These are phyloP conservation scores for Lotmaria passim DNA, from an alignment of 208 protist species.

Conservation along the genomic window DNA sequence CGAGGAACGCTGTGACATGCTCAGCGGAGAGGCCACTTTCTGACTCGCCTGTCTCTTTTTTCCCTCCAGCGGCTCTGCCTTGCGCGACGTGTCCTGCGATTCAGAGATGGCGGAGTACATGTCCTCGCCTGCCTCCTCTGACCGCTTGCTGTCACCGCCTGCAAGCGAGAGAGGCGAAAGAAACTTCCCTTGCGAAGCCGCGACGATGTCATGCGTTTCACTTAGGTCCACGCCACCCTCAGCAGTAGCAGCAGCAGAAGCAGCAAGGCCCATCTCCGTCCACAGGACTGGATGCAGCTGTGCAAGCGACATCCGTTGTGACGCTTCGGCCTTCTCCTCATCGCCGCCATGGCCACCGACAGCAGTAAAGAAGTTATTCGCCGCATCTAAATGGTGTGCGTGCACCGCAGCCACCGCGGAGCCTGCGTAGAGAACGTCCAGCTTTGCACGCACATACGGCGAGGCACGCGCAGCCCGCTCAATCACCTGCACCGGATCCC, in stretches of 20 bases:
- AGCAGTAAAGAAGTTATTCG: slow-evolving; percentile 2
- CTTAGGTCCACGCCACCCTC: not conserved
- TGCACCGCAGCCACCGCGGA: slow-evolving; percentile 33
- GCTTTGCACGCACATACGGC: slow-evolving; percentile 11
- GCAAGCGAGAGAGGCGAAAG: not conserved
- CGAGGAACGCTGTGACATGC: not conserved
- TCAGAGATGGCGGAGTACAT: slow-evolving; percentile 10
- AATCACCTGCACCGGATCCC: slow-evolving; percentile 38
- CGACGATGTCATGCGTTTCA: not conserved
- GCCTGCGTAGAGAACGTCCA: slow-evolving; percentile 37
- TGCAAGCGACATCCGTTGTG: not conserved
- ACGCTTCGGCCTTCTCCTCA: not conserved
- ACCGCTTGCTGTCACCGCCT: not conserved
- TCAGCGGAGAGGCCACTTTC: not conserved
- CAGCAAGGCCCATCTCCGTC: slow-evolving; percentile 22
- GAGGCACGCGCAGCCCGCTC: slow-evolving; percentile 28
- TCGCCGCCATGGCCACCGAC: slow-evolving; percentile 1
- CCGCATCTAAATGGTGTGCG: slow-evolving; percentile 22
- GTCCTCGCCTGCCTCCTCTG: slow-evolving; percentile 3
- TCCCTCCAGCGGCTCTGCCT: not conserved
- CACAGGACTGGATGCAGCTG: slow-evolving; percentile 27
- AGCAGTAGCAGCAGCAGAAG: not conserved
- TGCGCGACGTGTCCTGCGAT: slow-evolving; percentile 1
- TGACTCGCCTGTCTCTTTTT: not conserved
- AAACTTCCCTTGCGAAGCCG: not conserved